Evolutionary conservation across 441 rosid genomes (phyloP).

Genomic region (Pelargonium australe): DNA sequence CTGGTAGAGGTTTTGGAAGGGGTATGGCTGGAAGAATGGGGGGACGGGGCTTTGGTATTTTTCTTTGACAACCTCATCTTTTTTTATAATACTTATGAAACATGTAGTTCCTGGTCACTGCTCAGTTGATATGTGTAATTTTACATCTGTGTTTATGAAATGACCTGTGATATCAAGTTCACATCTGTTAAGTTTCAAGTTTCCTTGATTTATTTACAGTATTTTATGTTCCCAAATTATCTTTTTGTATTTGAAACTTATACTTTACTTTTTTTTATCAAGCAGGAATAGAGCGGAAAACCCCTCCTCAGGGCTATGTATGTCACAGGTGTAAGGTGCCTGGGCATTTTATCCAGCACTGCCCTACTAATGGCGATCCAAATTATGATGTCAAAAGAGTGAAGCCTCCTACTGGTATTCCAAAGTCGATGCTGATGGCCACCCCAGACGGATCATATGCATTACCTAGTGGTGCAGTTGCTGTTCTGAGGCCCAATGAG

Average conservation of each 20-base stretch:
- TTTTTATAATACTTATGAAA: constrained; percentile 8
- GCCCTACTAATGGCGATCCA: constrained; percentile 98
- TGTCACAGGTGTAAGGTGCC: constrained; percentile 95
- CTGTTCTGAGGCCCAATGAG: constrained; percentile 95
- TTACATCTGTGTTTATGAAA: not conserved
- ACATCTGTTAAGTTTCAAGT: not conserved
- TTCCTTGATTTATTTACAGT: not conserved
- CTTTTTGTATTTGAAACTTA: constrained; percentile 14
- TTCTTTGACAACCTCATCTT: constrained; percentile 19
- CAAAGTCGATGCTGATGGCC: constrained; percentile 97
- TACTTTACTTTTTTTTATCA: constrained; percentile 25
- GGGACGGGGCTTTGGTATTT: constrained; percentile 93
- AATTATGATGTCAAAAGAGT: constrained; percentile 79
- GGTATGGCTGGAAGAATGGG: constrained; percentile 86
- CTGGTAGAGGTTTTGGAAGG: constrained; percentile 95
- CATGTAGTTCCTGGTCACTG: not conserved
- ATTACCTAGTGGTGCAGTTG: constrained; percentile 93
- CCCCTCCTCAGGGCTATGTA: constrained; percentile 90
- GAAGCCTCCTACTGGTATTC: constrained; percentile 94
- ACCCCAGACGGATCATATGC: constrained; percentile 96
- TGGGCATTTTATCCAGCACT: constrained; percentile 99
- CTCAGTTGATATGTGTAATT: not conserved
- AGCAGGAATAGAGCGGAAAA: constrained; percentile 84
- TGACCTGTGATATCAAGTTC: constrained; percentile 4
- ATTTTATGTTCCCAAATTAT: not conserved